These are phyloP conservation scores for Cyanidiococcus yangmingshanensis DNA, from an alignment of 23 red algal genomes.

Conservation along the genomic window DNA sequence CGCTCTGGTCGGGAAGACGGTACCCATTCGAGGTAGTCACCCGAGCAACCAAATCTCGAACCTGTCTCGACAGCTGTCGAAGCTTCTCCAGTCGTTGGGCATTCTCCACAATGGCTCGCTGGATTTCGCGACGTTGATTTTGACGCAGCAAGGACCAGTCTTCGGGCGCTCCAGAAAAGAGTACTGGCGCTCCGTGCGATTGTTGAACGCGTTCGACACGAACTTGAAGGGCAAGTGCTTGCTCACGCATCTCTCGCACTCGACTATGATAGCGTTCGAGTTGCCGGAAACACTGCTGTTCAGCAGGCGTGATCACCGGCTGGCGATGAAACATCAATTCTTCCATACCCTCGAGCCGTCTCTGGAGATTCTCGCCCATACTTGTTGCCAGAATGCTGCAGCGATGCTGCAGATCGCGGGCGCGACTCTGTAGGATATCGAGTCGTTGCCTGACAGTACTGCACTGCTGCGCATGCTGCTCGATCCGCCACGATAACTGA, in stretches of 20 bases:
- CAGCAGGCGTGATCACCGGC: not conserved
- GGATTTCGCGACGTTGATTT: not conserved
- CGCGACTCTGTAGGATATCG: not conserved
- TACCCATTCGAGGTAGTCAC: too few relatives aligned
- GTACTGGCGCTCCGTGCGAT: not conserved
- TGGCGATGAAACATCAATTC: not conserved
- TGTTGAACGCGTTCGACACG: not conserved
- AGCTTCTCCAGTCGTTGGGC: not conserved
- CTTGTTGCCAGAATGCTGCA: not conserved
- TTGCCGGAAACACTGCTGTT: not conserved
- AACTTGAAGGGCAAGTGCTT: not conserved
- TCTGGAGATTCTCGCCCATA: constrained; percentile 7
- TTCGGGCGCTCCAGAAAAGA: not conserved
- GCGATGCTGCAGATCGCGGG: not conserved
- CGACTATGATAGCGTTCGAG: not conserved
- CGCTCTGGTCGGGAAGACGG: too few relatives aligned
- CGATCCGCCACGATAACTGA: not conserved
- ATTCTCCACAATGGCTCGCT: not conserved
- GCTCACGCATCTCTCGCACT: not conserved
- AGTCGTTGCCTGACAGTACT: not conserved
- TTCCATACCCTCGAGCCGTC: not conserved
- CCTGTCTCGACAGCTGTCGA: not conserved
- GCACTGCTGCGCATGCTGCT: not conserved
- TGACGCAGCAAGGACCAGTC: not conserved
- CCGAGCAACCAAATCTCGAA: not conserved